Percentiles rank a stretch among this genome's conserved stretches.
Evolutionary conservation across 2,329 filamentous ascomycete genomes (phyloP).

Genomic region (Lecanicillium sp.): DNA sequence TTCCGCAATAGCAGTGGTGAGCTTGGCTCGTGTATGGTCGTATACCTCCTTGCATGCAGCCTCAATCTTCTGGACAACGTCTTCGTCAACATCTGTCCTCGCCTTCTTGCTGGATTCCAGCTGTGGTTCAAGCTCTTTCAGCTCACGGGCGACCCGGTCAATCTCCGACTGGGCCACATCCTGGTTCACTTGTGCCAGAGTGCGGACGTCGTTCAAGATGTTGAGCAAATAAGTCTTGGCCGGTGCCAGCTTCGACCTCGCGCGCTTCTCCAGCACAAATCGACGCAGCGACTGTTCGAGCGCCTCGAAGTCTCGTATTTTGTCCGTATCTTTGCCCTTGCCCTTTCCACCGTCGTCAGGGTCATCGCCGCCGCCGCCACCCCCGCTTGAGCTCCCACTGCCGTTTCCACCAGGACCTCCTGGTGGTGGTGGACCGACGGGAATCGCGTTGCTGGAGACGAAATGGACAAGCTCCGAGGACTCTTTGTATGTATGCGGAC

Average conservation of each 20-base stretch:
- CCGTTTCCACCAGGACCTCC: slow-evolving; percentile 47
- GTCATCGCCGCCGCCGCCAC: slow-evolving; percentile 48
- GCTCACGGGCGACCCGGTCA: slow-evolving; percentile 70
- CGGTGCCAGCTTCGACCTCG: slow-evolving; percentile 88
- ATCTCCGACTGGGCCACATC: slow-evolving; percentile 82
- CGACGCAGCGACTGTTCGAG: slow-evolving; percentile 82
- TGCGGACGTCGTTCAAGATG: slow-evolving; percentile 78
- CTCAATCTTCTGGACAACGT: slow-evolving; percentile 76
- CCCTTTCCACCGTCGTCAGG: slow-evolving; percentile 55
- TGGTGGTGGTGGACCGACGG: slow-evolving; percentile 53
- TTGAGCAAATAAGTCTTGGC: slow-evolving; percentile 94
- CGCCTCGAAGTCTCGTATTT: slow-evolving; percentile 80
- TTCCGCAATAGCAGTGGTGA: slow-evolving; percentile 66
- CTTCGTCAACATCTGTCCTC: slow-evolving; percentile 68
- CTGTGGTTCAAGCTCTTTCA: slow-evolving; percentile 74
- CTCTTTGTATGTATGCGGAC: slow-evolving; percentile 88
- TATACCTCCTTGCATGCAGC: slow-evolving; percentile 81
- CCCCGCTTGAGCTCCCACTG: slow-evolving; percentile 43
- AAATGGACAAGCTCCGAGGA: slow-evolving; percentile 91
- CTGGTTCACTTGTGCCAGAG: slow-evolving; percentile 75
- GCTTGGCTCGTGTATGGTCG: slow-evolving; percentile 65
- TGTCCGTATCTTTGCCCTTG: slow-evolving; percentile 83
- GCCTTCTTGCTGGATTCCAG: slow-evolving; percentile 79
- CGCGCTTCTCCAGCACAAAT: slow-evolving; percentile 93
- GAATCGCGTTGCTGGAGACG: slow-evolving; percentile 93